Base-by-base conservation (phyloP, 208 protist genomes). In the Angomonas deanei region DNA sequence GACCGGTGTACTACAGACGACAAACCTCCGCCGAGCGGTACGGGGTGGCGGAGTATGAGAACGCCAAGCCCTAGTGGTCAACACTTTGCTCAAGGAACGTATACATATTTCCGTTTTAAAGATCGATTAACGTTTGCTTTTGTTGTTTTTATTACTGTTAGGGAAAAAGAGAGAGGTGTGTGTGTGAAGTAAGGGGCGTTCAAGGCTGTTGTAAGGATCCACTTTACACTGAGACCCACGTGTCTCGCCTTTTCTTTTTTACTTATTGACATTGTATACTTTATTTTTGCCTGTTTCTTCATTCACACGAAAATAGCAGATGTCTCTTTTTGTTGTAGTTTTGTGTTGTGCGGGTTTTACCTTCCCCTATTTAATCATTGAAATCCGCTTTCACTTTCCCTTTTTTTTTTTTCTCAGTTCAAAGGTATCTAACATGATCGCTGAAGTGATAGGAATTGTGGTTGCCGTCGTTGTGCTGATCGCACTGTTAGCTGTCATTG, bases 341-440 rank as follows among this genome's bases (percentile, higher is more conserved):
- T n/a, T n/a, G n/a, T n/a, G n/a, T n/a, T n/a, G n/a, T n/a, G n/a
- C n/a, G n/a, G n/a, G n/a, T n/a, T n/a, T n/a, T n/a, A n/a, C n/a
- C n/a, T n/a, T n/a, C n/a, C n/a, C n/a, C n/a, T n/a, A n/a, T n/a
- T n/a, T n/a, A n/a, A n/a, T n/a, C n/a, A n/a, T n/a, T n/a, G n/a
- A n/a, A n/a, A n/a, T n/a, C n/a, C n/a, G n/a, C n/a, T n/a, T n/a
- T n/a, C n/a, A n/a, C 11, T 56, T 32, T 28, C 19, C 17, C 13
- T 56, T 56, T 56, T 56, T 56, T 56, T 56, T 31, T 56, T 56
- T 28, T 10, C 5, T n/a, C 19, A 5, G n/a, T 53, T 53, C 47
- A 15, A 42, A 42, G 34, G 10, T 50, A 19, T 50, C 3, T 50
- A 4, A 27, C 19, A 34, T 56, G 50, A 4, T 56, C 5, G 3